These are phyloP conservation scores for Paraconiothyrium sp. DNA, from an alignment of 2,329 filamentous ascomycete species.

Conservation along the genomic window DNA sequence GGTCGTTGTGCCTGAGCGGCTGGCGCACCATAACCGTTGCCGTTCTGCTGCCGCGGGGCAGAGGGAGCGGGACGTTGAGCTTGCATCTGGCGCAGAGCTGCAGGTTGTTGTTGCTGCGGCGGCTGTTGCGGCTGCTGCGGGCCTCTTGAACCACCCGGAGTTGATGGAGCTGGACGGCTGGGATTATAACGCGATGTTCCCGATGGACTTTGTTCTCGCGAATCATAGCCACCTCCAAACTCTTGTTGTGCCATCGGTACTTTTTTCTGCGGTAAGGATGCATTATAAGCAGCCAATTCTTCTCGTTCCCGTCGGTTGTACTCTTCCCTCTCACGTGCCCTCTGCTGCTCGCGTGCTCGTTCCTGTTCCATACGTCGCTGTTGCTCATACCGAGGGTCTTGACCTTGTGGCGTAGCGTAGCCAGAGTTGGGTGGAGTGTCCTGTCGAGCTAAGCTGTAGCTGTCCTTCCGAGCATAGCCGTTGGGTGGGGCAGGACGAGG, in stretches of 20 bases:
- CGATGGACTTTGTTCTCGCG: constrained; percentile 56
- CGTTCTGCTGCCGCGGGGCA: constrained; percentile 63
- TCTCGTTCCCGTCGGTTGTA: constrained; percentile 63
- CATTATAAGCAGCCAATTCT: constrained; percentile 89
- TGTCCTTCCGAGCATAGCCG: constrained; percentile 55
- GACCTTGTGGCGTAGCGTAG: constrained; percentile 43
- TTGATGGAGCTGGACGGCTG: constrained; percentile 81
- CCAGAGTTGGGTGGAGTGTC: constrained; percentile 43
- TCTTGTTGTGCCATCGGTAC: constrained; percentile 88
- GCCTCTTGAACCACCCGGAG: constrained; percentile 65
- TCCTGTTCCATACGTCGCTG: constrained; percentile 51
- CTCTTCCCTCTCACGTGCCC: constrained; percentile 52
- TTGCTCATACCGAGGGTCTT: constrained; percentile 44
- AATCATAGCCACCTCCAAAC: constrained; percentile 71
- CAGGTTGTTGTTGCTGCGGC: constrained; percentile 41
- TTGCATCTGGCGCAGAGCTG: constrained; percentile 61
- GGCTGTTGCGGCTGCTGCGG: constrained; percentile 55
- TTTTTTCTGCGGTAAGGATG: constrained; percentile 83
- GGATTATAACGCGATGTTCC: constrained; percentile 81
- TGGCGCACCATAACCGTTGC: constrained; percentile 39
- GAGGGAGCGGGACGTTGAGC: constrained; percentile 87
- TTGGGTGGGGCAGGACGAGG: constrained; percentile 58
- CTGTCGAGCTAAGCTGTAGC: constrained; percentile 51
- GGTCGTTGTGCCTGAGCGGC: constrained; percentile 42
- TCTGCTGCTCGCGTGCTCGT: constrained; percentile 52